Evolutionary conservation across 305 asterid species (phyloP).

Genomic region (Solanum chacoense): DNA sequence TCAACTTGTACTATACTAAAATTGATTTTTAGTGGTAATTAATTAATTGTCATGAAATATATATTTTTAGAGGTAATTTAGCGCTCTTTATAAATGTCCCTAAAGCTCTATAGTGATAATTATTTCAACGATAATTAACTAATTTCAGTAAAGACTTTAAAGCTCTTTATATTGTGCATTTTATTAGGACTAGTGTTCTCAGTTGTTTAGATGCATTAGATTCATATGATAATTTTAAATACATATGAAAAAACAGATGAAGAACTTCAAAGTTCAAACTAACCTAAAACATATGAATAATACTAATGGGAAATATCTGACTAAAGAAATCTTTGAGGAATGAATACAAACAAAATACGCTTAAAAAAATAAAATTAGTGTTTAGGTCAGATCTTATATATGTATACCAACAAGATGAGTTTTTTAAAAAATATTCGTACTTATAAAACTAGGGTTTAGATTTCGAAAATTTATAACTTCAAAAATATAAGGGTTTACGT

Average conservation of each 20-base stretch:
- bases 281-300: not conserved
- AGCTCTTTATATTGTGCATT: not conserved
- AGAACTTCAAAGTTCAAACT: not conserved
- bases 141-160: not conserved
- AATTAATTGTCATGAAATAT: too few relatives aligned
- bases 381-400: not conserved
- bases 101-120: not conserved
- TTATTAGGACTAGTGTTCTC: not conserved
- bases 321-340: not conserved
- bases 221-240: not conserved
- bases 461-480: not conserved
- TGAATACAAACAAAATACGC: not conserved
- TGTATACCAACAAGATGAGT: not conserved
- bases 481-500: not conserved
- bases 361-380: too few relatives aligned
- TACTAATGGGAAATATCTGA: not conserved
- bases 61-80: too few relatives aligned
- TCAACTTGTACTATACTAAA: not conserved
- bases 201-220: too few relatives aligned
- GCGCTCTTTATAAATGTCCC: not conserved
- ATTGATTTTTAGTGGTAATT: not conserved
- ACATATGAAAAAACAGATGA: not conserved
- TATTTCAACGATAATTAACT: not conserved
- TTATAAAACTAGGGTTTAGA: not conserved
- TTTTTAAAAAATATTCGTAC: not conserved